Evolutionary conservation across 768 basidiomycete genomes (phyloP), one percentile per base, ranked within the genome.

Genomic region (Gymnopilus junonius): DNA sequence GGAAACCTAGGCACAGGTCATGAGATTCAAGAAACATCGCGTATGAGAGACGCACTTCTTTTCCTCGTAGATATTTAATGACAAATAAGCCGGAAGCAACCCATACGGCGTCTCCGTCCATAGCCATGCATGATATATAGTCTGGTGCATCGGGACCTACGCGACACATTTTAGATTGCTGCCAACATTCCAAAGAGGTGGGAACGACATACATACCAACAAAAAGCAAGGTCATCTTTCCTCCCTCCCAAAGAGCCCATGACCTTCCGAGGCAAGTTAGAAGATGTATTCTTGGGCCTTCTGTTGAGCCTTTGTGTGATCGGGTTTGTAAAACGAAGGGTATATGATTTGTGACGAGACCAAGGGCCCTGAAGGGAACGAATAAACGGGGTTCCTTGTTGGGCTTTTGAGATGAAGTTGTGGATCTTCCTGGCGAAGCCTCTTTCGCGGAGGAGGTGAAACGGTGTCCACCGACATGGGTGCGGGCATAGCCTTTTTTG

Each of bases 241-340:
- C 92, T 21, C 94, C 96, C 69, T 97, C 95, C 97, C 97, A 99
- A 71, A 97, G 80, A 17, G 95, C 93, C 96, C 96, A 99, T 66
- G 92, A 87, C 61, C 81, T 86, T 6, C 97, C 96, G 8, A 98
- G 77, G 70, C 93, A 95, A 11, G 94, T 96, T 34, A 97, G 76
- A 43, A 99, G 79, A 65, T 94, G 91, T 61, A 96, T 82, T 50
- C 87, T 85, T 0, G 96, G 95, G 2, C 91, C 93, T 20, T 91
- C 90, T 1, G 92, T 86, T 21, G 93, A 87, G 25, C 93, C 93
- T 73, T 95, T 96, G 70, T 89, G 82, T 0, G 92, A 87, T 58
- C 94, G 86, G 1, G 91, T 88, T 80, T 97, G 95, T 61, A 98
- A 75, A 15, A 91, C 87, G 73, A 97, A 94, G 10, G 96, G 95